Percentiles rank a stretch among this genome's conserved stretches.
Evolutionary conservation across 2,329 filamentous ascomycete genomes (phyloP).

Genomic region (Aspergillus pseudoterreus): DNA sequence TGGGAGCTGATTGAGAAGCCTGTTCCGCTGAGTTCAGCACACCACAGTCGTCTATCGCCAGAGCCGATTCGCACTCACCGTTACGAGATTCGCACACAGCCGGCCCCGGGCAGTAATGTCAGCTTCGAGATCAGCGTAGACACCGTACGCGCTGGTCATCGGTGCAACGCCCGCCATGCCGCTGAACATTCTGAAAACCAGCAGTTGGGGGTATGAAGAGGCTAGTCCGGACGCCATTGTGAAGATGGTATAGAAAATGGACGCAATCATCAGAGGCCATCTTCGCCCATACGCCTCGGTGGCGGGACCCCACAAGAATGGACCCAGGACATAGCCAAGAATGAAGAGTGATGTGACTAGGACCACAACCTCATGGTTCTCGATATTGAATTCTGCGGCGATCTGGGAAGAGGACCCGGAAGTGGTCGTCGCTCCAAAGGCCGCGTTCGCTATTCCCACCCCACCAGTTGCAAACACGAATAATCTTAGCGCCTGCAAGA

Average conservation of each 20-base stretch:
- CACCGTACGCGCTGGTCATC: slow-evolving; percentile 42
- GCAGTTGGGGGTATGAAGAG: slow-evolving; percentile 37
- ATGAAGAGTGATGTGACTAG: slow-evolving; percentile 41
- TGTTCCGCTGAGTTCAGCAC: neutral
- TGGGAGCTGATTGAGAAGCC: too few relatives aligned
- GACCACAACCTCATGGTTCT: slow-evolving; percentile 30
- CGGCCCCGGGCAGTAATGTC: slow-evolving; percentile 42
- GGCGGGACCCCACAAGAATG: slow-evolving; percentile 42
- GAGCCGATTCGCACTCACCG: slow-evolving; percentile 17
- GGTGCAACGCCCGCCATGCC: slow-evolving; percentile 46
- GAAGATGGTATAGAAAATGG: slow-evolving; percentile 42
- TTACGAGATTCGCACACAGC: slow-evolving; percentile 43
- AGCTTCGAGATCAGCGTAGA: slow-evolving; percentile 48
- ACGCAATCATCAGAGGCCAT: slow-evolving; percentile 48
- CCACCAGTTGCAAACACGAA: slow-evolving; percentile 35
- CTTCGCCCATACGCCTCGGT: slow-evolving; percentile 43
- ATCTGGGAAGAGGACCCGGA: slow-evolving; percentile 38
- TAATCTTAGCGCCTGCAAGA: slow-evolving; percentile 20
- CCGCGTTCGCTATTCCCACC: slow-evolving; percentile 40
- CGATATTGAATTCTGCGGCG: slow-evolving; percentile 31
- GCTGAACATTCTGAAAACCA: slow-evolving; percentile 45
- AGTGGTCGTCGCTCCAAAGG: slow-evolving; percentile 38
- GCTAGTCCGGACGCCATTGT: slow-evolving; percentile 44
- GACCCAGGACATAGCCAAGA: slow-evolving; percentile 41
- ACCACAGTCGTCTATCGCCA: neutral